These are phyloP conservation scores for Aspergillus fructus DNA, from an alignment of 2,329 filamentous ascomycete genomes.

Conservation along the genomic window DNA sequence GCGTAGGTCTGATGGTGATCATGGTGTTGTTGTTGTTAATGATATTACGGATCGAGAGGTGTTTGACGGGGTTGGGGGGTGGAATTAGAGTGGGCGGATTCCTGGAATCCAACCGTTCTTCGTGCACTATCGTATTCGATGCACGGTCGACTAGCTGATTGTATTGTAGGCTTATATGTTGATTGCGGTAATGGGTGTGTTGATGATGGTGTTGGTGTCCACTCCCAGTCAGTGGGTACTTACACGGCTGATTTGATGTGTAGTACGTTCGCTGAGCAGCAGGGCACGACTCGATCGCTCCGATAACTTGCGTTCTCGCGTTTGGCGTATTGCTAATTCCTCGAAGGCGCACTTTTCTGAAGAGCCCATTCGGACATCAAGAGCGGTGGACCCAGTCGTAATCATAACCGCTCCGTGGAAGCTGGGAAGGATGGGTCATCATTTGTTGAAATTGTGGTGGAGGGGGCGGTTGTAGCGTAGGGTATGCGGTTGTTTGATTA, in stretches of 20 bases:
- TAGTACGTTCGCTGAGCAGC: neutral
- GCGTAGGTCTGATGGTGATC: neutral
- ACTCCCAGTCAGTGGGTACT: neutral
- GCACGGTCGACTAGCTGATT: neutral
- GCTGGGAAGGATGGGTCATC: slow-evolving; percentile 11
- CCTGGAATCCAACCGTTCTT: neutral
- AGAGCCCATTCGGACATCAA: slow-evolving; percentile 1
- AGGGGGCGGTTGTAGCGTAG: slow-evolving; percentile 9
- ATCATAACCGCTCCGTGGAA: slow-evolving; percentile 13
- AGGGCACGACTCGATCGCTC: neutral
- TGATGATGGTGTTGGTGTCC: neutral
- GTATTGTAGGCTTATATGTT: neutral
- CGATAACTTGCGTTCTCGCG: neutral
- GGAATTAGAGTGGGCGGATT: too few relatives aligned
- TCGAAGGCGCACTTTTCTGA: neutral
- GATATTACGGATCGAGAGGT: neutral
- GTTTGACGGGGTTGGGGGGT: neutral
- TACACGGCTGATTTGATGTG: neutral
- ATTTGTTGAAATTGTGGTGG: slow-evolving; percentile 14
- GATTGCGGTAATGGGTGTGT: neutral
- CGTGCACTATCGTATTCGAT: neutral
- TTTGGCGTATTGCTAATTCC: too few relatives aligned
- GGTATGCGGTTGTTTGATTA: slow-evolving; percentile 15
- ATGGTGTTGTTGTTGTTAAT: neutral
- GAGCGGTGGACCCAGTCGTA: slow-evolving; percentile 22